Evolutionary conservation across 2,329 filamentous ascomycete genomes (phyloP), one percentile per base, ranked within the genome.

Genomic region (Fusarium tanahbumbuense): DNA sequence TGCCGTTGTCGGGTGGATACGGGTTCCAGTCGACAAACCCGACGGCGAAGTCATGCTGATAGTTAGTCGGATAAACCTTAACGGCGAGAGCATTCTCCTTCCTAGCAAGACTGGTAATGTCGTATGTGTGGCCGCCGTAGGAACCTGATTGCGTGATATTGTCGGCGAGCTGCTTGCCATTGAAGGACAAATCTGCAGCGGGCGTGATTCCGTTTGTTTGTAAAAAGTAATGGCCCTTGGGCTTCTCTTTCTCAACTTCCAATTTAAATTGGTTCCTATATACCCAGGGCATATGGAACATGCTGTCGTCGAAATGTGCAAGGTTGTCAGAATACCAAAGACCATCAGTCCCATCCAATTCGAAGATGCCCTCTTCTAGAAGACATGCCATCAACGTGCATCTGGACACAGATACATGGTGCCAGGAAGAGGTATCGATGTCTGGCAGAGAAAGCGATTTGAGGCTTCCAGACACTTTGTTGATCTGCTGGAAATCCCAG

Each of bases 241-340:
- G 3, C 2, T 20, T 25, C 13, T n/a, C 5, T 6, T 34, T 3
- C 8, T 8, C 30, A 6, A 6, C 22, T 10, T 3, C 10, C n/a
- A 56, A 8, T 0, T 27, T 48, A 6, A 56, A 56, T 8, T 56
- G 22, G 6, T 48, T 48, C 10, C 53, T 30, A 22, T 56, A 56
- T 16, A 56, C 5, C 53, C 53, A 56, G 2, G 53, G 42, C 8
- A 18, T 18, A 16, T 32, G n/a, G 5, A 56, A 56, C 11, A 48
- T 32, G 23, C 53, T 56, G 8, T 37, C 22, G 3, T 56, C 9
- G 9, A 56, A 56, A 6, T 22, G 7, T 1, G 30, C 53, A 13
- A 56, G 53, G 6, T 56, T 56, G 30, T 56, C 42, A 11, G 53
- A 48, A 6, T 56, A 48, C 53, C 53, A 56, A 6, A 56, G 53